These are phyloP conservation scores for Coemansia pectinata DNA, from an alignment of 192 early-diverging fungal species.

Conservation along the genomic window DNA sequence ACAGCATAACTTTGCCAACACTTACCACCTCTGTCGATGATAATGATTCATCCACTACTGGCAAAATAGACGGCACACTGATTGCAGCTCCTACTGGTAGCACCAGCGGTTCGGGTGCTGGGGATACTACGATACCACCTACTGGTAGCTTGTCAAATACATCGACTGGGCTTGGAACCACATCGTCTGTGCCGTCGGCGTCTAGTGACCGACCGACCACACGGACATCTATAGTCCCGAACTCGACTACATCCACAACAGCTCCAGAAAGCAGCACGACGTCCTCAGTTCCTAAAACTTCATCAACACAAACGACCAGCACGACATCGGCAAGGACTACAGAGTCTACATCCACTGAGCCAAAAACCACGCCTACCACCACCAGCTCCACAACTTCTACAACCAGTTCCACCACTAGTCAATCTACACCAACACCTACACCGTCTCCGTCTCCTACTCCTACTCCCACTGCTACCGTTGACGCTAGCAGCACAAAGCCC, in stretches of 20 bases:
- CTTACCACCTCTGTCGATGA: background rate
- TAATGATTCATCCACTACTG: background rate
- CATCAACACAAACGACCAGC: background rate
- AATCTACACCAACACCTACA: background rate
- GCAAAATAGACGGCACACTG: background rate
- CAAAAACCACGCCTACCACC: background rate
- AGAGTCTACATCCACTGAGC: background rate
- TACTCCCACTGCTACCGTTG: background rate
- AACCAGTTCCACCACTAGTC: background rate
- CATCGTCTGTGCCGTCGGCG: background rate
- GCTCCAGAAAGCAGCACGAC: background rate
- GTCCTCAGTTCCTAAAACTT: background rate
- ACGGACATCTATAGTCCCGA: background rate
- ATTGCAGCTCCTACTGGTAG: background rate
- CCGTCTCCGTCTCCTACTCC: conserved; percentile 1
- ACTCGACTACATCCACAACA: background rate
- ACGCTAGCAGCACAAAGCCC: background rate
- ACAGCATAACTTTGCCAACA: background rate
- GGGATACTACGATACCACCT: background rate
- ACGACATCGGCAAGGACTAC: background rate
- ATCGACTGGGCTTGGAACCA: background rate
- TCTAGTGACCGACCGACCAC: background rate
- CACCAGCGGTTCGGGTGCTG: background rate
- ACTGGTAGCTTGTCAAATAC: background rate
- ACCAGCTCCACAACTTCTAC: background rate